phyloP scores from a whole-genome alignment of 1,139 yeast species.

The Lodderomyces elongisporus region DNA sequence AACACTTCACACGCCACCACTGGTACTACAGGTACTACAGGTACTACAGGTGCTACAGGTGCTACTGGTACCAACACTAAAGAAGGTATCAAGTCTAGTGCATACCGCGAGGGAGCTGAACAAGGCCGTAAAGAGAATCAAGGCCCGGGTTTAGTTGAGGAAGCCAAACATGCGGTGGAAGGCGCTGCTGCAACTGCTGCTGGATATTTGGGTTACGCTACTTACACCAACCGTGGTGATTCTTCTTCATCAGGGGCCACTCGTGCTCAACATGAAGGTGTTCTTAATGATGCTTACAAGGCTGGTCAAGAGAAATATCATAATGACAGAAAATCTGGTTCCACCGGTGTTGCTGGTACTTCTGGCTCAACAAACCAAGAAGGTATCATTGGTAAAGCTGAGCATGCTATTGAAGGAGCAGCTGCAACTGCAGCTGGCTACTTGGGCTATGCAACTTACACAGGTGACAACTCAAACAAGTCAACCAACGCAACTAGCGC shows the following conservation, averaged over 20 bases:
- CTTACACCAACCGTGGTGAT: background rate
- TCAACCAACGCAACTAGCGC: too few relatives aligned
- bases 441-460: slow-evolving; percentile 4
- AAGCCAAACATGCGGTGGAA: slow-evolving; percentile 9
- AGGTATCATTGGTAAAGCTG: slow-evolving; percentile 5
- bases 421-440: slow-evolving; percentile 7
- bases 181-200: slow-evolving; percentile 7
- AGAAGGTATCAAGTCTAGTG: slow-evolving; percentile 2
- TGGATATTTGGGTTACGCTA: slow-evolving; percentile 5
- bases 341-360: slow-evolving; percentile 5
- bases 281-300: slow-evolving; percentile 3
- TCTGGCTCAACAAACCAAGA: background rate
- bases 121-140: slow-evolving; percentile 5
- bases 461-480: background rate
- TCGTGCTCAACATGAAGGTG: slow-evolving; percentile 1
- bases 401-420: slow-evolving; percentile 8
- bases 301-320: slow-evolving; percentile 5
- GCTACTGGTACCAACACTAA: background rate
- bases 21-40: slow-evolving; percentile 2
- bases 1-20: slow-evolving; percentile 3
- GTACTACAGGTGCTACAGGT: background rate
- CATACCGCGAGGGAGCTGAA: slow-evolving; percentile 6
- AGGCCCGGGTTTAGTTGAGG: slow-evolving; percentile 5
- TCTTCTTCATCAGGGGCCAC: background rate
- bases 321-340: slow-evolving; percentile 4